Percentiles rank a stretch among this genome's conserved stretches.
Conservation (phyloP, 768 basidiomycete genomes). For the Boletus edulis region DNA sequence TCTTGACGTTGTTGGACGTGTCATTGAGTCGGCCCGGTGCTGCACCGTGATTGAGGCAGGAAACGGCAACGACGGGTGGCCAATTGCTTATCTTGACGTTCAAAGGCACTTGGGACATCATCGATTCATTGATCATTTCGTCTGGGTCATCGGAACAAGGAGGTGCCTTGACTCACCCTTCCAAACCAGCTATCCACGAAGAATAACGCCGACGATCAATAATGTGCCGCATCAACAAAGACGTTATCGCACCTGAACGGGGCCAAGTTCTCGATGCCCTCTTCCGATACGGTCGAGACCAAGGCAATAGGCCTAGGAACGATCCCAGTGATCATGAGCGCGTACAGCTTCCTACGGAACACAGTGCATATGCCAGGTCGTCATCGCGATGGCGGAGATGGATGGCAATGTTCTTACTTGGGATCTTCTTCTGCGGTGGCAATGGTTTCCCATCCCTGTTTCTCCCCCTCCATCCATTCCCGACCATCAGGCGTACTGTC, state of each 20-base stretch:
- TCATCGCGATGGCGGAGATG: neutral
- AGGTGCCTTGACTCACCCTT: constrained; percentile 17
- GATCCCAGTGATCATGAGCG: constrained; percentile 35
- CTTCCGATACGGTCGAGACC: constrained; percentile 35
- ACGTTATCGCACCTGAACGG: constrained; percentile 37
- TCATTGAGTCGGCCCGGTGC: constrained; percentile 34
- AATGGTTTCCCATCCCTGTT: constrained; percentile 34
- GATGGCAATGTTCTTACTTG: constrained; percentile 12
- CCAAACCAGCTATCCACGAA: constrained; percentile 21
- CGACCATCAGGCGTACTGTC: constrained; percentile 23
- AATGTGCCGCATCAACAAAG: constrained; percentile 15
- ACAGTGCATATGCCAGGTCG: neutral
- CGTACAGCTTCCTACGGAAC: constrained; percentile 25
- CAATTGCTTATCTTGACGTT: constrained; percentile 16
- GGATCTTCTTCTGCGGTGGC: constrained; percentile 26
- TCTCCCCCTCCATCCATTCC: constrained; percentile 33
- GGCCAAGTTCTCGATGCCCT: constrained; percentile 39
- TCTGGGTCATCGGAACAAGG: neutral
- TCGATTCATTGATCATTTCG: too few relatives aligned
- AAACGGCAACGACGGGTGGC: constrained; percentile 39
- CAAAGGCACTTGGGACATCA: too few relatives aligned
- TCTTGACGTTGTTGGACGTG: constrained; percentile 42
- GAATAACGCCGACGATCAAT: neutral
- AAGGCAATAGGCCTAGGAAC: constrained; percentile 46
- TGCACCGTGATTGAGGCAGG: constrained; percentile 9